Conservation (phyloP, 2,329 filamentous ascomycete species). For the Lasiodiplodia gonubiensis region DNA sequence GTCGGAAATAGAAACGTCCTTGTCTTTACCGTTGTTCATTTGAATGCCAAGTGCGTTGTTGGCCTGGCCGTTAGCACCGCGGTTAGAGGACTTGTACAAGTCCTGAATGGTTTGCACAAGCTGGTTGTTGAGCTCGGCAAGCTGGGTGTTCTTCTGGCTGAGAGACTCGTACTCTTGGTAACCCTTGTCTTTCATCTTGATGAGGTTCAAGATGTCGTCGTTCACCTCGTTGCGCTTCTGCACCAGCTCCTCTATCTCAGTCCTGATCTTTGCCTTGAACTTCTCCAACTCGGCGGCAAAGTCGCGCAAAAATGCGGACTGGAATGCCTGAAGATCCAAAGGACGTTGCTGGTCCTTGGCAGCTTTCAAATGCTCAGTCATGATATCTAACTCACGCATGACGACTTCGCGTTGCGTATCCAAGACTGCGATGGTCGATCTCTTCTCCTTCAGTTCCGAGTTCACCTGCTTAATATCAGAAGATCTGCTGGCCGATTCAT, state of each 20-base stretch:
- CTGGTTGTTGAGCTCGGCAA: conserved; percentile 92
- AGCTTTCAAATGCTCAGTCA: conserved; percentile 84
- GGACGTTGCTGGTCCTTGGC: conserved; percentile 83
- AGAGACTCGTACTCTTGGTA: conserved; percentile 95
- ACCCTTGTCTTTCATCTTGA: conserved; percentile 87
- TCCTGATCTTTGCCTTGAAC: conserved; percentile 79
- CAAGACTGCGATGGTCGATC: conserved; percentile 91
- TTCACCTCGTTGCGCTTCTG: conserved; percentile 82
- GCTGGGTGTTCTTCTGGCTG: conserved; percentile 90
- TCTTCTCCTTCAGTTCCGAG: conserved; percentile 86
- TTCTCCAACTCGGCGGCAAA: conserved; percentile 67
- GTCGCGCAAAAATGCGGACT: conserved; percentile 66
- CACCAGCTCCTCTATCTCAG: conserved; percentile 84
- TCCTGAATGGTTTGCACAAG: conserved; percentile 93
- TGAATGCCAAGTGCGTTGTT: conserved; percentile 71
- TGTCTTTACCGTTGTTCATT: conserved; percentile 44
- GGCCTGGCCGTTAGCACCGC: conserved; percentile 55
- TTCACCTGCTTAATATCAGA: conserved; percentile 76
- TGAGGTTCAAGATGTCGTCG: conserved; percentile 82
- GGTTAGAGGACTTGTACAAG: conserved; percentile 77
- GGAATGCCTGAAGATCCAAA: conserved; percentile 75
- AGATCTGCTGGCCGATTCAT: conserved; percentile 61
- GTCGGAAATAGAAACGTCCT: conserved; percentile 46
- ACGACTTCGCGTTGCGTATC: conserved; percentile 96
- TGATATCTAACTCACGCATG: conserved; percentile 85